phyloP scores from a whole-genome alignment of 108 stramenopile genomes.

The Stephanodiscus triporus region DNA sequence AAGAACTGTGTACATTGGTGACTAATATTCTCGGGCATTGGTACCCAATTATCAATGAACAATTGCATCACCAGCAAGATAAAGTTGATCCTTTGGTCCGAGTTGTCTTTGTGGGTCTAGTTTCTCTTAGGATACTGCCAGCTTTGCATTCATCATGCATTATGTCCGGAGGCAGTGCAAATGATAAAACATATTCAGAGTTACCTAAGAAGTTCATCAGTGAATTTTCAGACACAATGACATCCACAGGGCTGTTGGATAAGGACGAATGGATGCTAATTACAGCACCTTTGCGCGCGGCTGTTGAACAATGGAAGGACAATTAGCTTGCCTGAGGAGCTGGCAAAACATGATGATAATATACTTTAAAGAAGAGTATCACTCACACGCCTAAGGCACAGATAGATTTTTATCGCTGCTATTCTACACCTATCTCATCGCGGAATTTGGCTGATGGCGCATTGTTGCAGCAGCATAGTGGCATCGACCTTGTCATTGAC shows the following conservation, averaged over 20 bases:
- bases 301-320: constrained; percentile 44
- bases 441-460: too few relatives aligned
- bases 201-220: constrained; percentile 34
- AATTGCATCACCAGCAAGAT: not conserved
- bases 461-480: too few relatives aligned
- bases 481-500: too few relatives aligned
- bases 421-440: too few relatives aligned
- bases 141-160: constrained; percentile 34
- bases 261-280: constrained; percentile 54
- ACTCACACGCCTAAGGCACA: not conserved
- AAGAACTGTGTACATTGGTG: constrained; percentile 49
- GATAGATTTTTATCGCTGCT: too few relatives aligned
- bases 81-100: constrained; percentile 35
- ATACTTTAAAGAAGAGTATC: not conserved
- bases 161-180: not conserved
- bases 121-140: constrained; percentile 50
- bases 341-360: not conserved
- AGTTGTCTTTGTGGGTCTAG: constrained; percentile 57
- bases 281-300: constrained; percentile 66
- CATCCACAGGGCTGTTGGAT: constrained; percentile 51
- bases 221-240: constrained; percentile 46
- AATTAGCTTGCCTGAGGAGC: not conserved
- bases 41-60: constrained; percentile 52
- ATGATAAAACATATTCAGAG: constrained; percentile 9
- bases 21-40: constrained; percentile 59